Conservation (phyloP, 257 asterid species). For the Gentiana straminea region DNA sequence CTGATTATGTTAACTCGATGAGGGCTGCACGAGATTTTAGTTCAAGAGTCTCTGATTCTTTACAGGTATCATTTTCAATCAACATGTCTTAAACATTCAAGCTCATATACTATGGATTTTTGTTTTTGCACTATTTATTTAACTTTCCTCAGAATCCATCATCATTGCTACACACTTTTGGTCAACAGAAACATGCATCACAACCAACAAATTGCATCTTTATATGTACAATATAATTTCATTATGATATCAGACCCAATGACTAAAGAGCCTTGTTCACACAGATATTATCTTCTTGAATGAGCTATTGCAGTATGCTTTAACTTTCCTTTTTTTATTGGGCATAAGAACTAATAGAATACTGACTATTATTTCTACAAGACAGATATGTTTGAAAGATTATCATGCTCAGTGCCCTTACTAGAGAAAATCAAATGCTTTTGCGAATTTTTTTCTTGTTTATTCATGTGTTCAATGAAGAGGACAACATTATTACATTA, state of each 20-base stretch:
- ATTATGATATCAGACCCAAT: not conserved
- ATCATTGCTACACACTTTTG: too few species aligned
- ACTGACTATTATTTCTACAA: not conserved
- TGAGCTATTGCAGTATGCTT: not conserved
- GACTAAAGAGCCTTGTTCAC: not conserved
- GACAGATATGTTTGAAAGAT: not conserved
- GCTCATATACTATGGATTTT: not conserved
- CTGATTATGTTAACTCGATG: constrained; percentile 89
- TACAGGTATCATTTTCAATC: constrained; percentile 40
- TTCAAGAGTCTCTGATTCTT: constrained; percentile 64
- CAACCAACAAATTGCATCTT: too few species aligned
- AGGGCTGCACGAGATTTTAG: constrained; percentile 94
- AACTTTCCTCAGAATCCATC: too few species aligned
- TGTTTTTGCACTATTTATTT: too few species aligned
- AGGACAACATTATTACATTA: not conserved
- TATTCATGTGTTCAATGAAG: not conserved
- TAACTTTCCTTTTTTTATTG: not conserved
- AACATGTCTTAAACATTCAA: too few species aligned
- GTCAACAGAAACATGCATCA: too few species aligned
- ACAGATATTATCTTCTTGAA: not conserved
- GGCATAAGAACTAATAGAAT: not conserved
- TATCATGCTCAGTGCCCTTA: not conserved
- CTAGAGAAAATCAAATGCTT: not conserved
- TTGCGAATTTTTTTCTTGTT: not conserved
- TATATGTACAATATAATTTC: too few species aligned